phyloP scores from a whole-genome alignment of 768 basidiomycete species.

The Panaeolus cyanescens region DNA sequence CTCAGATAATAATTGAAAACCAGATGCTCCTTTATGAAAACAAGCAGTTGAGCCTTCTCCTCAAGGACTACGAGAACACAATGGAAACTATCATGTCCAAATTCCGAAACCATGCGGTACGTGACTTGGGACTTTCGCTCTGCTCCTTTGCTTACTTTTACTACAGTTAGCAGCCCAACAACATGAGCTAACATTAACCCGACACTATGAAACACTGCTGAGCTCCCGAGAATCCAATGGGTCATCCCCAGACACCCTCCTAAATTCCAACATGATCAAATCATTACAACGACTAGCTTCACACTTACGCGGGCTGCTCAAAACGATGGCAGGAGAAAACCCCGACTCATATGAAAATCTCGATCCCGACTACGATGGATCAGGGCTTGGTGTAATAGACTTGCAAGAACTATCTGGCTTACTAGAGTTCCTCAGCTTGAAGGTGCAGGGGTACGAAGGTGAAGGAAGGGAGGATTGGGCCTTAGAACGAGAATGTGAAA shows the following conservation, averaged over 20 bases:
- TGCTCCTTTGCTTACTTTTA: slow-evolving; percentile 6
- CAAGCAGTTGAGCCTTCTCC: slow-evolving; percentile 83
- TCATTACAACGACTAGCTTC: slow-evolving; percentile 74
- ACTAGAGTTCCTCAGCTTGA: slow-evolving; percentile 42
- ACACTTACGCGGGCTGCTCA: slow-evolving; percentile 70
- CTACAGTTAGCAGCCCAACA: slow-evolving; percentile 85
- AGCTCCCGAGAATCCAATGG: slow-evolving; percentile 60
- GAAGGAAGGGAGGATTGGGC: slow-evolving; percentile 78
- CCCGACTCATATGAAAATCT: slow-evolving; percentile 39
- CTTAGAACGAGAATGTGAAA: slow-evolving; percentile 84
- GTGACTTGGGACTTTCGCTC: slow-evolving; percentile 29
- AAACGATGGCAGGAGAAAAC: slow-evolving; percentile 68
- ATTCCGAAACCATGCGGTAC: slow-evolving; percentile 87
- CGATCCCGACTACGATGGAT: slow-evolving; percentile 39
- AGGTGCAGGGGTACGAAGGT: slow-evolving; percentile 27
- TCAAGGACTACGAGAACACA: slow-evolving; percentile 94
- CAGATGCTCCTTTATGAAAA: slow-evolving; percentile 92
- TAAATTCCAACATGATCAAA: slow-evolving; percentile 59
- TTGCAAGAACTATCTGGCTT: slow-evolving; percentile 43
- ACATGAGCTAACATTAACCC: slow-evolving; percentile 83
- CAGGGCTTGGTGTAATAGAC: slow-evolving; percentile 28
- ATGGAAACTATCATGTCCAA: slow-evolving; percentile 97
- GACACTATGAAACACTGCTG: slow-evolving; percentile 88
- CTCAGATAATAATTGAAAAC: slow-evolving; percentile 91
- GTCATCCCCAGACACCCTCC: slow-evolving; percentile 55